A percentile compares a stretch with the other conserved stretches of the same genome.
Evolutionary conservation across 2,329 filamentous ascomycete genomes (phyloP).

Genomic region (Neurospora sp.): DNA sequence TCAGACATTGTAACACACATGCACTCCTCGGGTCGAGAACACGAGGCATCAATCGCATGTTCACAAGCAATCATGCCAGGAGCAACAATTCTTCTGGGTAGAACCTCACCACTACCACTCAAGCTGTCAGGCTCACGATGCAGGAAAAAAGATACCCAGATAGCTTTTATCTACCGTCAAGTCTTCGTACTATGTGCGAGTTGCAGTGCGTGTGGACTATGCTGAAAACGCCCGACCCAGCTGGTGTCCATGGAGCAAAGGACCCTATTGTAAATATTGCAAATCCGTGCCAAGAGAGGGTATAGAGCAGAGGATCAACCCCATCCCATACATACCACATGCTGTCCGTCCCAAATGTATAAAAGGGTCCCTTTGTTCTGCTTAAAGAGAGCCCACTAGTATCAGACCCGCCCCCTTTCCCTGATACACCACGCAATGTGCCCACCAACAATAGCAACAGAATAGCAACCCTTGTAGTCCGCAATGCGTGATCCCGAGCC

Average conservation of each 20-base stretch:
- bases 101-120: neutral
- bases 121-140: neutral
- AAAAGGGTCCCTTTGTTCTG: constrained; percentile 6
- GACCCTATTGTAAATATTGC: constrained; percentile 15
- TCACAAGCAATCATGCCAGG: neutral
- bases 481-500: neutral
- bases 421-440: neutral
- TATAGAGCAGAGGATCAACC: constrained; percentile 7
- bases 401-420: neutral
- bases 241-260: constrained; percentile 10
- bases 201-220: constrained; percentile 6
- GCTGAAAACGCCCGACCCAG: constrained; percentile 11
- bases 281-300: constrained; percentile 10
- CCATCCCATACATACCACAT: constrained; percentile 2
- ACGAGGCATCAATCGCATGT: too few relatives aligned
- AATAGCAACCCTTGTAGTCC: neutral
- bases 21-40: too few relatives aligned
- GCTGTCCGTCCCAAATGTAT: constrained; percentile 1
- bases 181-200: constrained; percentile 7
- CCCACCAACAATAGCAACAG: neutral
- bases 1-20: neutral
- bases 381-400: neutral
- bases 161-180: constrained; percentile 10
- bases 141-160: neutral
- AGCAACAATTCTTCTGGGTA: neutral